These are phyloP conservation scores for Trypanosomatidae sp. DNA, from an alignment of 208 protist genomes.

Conservation along the genomic window DNA sequence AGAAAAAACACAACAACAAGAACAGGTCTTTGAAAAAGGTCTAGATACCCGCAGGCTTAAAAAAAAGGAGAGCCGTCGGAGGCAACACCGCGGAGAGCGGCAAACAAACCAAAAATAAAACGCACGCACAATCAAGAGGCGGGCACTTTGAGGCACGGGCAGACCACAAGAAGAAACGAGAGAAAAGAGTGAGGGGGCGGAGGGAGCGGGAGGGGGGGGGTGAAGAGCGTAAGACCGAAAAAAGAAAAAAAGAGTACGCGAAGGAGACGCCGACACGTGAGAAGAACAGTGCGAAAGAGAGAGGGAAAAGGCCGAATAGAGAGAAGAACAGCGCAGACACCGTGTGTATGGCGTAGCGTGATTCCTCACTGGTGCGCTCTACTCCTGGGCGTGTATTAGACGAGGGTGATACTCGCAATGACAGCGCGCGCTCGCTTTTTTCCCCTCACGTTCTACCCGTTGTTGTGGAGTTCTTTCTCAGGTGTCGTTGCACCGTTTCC, in stretches of 20 bases:
- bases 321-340: background rate
- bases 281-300: background rate
- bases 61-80: background rate
- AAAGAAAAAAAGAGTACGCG: background rate
- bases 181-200: too few relatives aligned
- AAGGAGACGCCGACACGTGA: background rate
- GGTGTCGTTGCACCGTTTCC: background rate
- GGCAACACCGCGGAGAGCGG: too few relatives aligned
- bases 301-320: background rate
- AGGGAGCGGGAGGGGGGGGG: background rate
- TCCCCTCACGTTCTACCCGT: background rate
- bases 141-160: too few relatives aligned
- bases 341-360: background rate
- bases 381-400: background rate
- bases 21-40: background rate
- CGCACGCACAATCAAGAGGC: background rate
- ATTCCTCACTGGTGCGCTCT: background rate
- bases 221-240: background rate
- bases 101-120: slow-evolving; percentile 5
- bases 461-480: background rate
- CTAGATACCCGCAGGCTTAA: slow-evolving; percentile 3
- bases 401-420: background rate
- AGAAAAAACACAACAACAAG: background rate
- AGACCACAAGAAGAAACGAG: too few relatives aligned
- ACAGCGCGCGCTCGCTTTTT: background rate